Conservation (phyloP, 306 rosid species). For the Cucurbita ficifolia region DNA sequence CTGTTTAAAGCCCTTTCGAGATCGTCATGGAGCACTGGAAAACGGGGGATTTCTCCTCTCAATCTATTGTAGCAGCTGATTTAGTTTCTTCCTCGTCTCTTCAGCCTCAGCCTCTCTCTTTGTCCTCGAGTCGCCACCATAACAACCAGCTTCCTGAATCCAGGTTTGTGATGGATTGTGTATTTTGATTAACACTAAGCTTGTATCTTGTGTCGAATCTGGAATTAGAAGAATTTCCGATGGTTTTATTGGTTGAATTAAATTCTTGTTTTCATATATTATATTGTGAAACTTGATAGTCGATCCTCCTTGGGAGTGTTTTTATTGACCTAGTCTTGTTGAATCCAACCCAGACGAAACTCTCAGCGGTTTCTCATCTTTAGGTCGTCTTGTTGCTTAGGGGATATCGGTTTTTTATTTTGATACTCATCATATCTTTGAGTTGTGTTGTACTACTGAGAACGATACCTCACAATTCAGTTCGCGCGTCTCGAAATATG, state of each 20-base stretch:
- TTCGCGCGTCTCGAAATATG: not conserved
- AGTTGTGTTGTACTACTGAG: not conserved
- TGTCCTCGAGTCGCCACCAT: conserved; percentile 13
- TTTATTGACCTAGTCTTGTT: not conserved
- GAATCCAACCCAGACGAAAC: not conserved
- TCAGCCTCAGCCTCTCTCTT: conserved; percentile 15
- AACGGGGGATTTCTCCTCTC: conserved; percentile 24
- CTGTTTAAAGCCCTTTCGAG: not conserved
- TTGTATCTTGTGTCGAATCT: not conserved
- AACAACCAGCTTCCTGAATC: conserved; percentile 19
- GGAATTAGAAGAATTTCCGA: not conserved
- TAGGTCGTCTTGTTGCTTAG: not conserved
- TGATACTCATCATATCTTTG: not conserved
- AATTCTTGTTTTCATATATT: not conserved
- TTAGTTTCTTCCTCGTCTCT: conserved; percentile 19
- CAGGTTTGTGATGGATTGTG: conserved; percentile 17
- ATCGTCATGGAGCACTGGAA: conserved; percentile 36
- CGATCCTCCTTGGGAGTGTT: not conserved
- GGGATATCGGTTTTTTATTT: not conserved
- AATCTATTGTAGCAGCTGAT: conserved; percentile 7
- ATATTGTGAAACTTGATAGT: not conserved
- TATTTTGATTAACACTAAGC: not conserved
- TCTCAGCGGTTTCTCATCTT: not conserved
- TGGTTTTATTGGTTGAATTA: not conserved
- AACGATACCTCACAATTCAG: not conserved